Evolutionary conservation across 2,329 filamentous ascomycete species (phyloP), one percentile per base, ranked within the genome.

Genomic region (Ceratocystiopsis brevicomis): DNA sequence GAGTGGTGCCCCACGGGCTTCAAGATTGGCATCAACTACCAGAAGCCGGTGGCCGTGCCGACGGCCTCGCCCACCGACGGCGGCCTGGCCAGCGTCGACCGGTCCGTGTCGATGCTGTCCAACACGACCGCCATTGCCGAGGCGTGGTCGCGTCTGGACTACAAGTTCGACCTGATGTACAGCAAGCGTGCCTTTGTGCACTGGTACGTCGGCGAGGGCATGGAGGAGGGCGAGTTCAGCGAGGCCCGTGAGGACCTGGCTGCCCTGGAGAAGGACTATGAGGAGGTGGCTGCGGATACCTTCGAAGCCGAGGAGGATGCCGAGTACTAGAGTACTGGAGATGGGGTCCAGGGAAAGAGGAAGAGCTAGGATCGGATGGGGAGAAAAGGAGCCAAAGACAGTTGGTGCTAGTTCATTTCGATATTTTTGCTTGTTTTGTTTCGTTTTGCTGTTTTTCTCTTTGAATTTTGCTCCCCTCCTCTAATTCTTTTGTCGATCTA

Each of bases 81-180:
- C 45, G 73, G 72, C 47, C 69, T 78, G 44, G 71, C 73, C 41
- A 64, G 69, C 19, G 73, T 77, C 54, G 69, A 75, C 57, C 72
- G 73, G 53, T 72, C 66, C 56, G 74, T 78, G 37, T 53, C 75
- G 49, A 81, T 81, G 77, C 66, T 81, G 54, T 80, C 75, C 66
- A 92, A 98, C 76, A 98, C 90, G 56, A 98, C 90, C 43, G 88
- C 90, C 58, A 98, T 98, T 58, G 83, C 88, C 59, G 88, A 96
- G 70, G 90, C 90, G 51, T 98, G 90, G 90, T 87, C 83, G 51
- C 86, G 86, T 53, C 77, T 98, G 52, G 92, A 86, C 49, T 76
- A 81, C 76, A 98, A 98, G 72, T 98, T 98, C 71, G 90, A 98
- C 61, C 84, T 98, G 63, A 98, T 98, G 90, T 95, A 96, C 79